Evolutionary conservation across 805 yeast species (phyloP), one percentile per base, ranked within the genome.

Genomic region (Hemisphaericaspora nanyangensis): DNA sequence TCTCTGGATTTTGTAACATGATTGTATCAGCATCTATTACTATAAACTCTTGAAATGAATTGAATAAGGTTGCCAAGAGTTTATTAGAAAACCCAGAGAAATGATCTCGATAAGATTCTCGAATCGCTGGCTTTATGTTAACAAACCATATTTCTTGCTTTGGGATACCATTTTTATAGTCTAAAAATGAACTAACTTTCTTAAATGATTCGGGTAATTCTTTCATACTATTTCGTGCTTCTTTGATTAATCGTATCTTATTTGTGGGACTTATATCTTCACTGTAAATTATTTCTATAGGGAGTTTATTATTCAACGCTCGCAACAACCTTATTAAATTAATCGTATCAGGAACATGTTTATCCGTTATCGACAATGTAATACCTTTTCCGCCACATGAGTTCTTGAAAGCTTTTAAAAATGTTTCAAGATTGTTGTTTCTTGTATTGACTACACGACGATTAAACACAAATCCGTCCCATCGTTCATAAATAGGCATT

Each of bases 21-120:
- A 76, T 72, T 1, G 70, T 60, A 45, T 72, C 79, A 4, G 80
- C 78, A 47, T 79, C 83, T 12, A 78, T 40, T 19, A 77, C 54
- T 7, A 78, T 55, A 24, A 65, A 63, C 45, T 74, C 78, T 24
- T 69, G 68, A 47, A 76, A 77, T 7, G 78, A 68, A 35, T 61
- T 59, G 56, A 74, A 75, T 28, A 72, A 43, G 3, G 70, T 51
- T 0, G 79, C 74, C 31, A 74, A 48, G 34, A 75, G 56, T 46
- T 75, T 75, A 50, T 70, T 72, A 34, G 67, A 68, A 49, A 68
- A 75, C 0, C 72, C 63, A 2, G 49, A 50, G 38, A 74, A 75
- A 32, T 56, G 55, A 17, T 38, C 37, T 17, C 42, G 35, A 37
- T 49, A 57, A 8, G 41, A 15, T 4, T 34, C 30, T 12, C 41